Percentiles rank a stretch among this genome's conserved stretches.
These are phyloP conservation scores for Candida xyloterini DNA, from an alignment of 805 yeast species.

Conservation along the genomic window DNA sequence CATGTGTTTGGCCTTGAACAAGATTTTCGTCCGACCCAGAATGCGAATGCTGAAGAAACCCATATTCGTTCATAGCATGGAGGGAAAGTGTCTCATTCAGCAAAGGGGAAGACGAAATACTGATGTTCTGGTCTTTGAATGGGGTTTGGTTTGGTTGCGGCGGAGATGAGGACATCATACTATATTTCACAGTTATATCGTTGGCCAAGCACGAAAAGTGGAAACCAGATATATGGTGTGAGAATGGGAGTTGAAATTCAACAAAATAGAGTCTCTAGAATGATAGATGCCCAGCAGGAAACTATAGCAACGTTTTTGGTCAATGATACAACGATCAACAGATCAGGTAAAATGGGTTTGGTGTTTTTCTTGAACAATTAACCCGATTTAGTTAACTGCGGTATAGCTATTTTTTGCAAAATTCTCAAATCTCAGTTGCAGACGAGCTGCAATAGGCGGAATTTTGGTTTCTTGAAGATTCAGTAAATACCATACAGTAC, in stretches of 20 bases:
- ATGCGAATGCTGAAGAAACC: slow-evolving; percentile 12
- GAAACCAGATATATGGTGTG: not conserved
- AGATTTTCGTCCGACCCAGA: slow-evolving; percentile 3
- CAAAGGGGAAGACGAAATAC: slow-evolving; percentile 26
- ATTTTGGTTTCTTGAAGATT: not conserved
- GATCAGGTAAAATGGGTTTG: not conserved
- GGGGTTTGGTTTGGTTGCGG: slow-evolving; percentile 23
- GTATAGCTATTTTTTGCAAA: slow-evolving; percentile 11
- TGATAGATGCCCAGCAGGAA: not conserved
- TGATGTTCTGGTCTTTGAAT: slow-evolving; percentile 16
- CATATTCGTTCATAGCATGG: slow-evolving; percentile 19
- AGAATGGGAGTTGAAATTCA: not conserved
- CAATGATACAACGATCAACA: not conserved
- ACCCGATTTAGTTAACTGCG: slow-evolving; percentile 13
- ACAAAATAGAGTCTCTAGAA: not conserved
- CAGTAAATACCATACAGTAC: not conserved
- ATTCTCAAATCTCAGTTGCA: slow-evolving; percentile 8
- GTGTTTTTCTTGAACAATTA: slow-evolving; percentile 4
- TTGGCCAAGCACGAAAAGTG: slow-evolving; percentile 6
- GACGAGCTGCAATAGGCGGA: not conserved
- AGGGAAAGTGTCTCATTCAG: slow-evolving; percentile 19
- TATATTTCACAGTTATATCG: slow-evolving; percentile 7
- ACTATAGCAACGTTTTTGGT: not conserved
- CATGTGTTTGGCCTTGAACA: slow-evolving; percentile 5
- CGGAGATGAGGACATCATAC: slow-evolving; percentile 37